A percentile compares a stretch with the other conserved stretches of the same genome.
phyloP scores from a whole-genome alignment of 345 rosid species.

The Eucalyptus marginata region DNA sequence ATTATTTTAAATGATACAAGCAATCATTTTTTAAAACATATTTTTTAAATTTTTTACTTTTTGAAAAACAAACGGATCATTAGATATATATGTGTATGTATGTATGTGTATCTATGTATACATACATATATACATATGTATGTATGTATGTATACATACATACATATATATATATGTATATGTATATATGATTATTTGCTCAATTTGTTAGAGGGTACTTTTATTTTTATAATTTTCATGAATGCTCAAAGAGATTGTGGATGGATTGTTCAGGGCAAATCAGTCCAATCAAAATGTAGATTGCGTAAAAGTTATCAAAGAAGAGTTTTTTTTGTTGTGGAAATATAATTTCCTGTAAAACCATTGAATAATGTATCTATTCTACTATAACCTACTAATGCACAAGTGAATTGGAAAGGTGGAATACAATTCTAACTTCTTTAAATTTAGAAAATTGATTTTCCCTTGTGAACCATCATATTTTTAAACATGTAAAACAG shows the following conservation, averaged over 20 bases:
- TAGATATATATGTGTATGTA: too few relatives aligned
- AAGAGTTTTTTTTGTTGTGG: background rate
- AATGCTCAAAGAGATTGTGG: background rate
- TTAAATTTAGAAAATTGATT: background rate
- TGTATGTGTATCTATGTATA: too few relatives aligned
- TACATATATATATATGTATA: too few relatives aligned
- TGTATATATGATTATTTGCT: too few relatives aligned
- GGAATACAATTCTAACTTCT: background rate
- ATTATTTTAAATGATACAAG: too few relatives aligned
- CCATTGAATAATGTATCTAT: background rate
- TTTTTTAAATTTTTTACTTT: too few relatives aligned
- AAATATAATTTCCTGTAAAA: background rate
- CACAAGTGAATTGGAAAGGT: background rate
- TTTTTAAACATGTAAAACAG: background rate
- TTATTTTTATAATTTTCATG: too few relatives aligned
- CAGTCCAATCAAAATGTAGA: background rate
- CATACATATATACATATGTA: too few relatives aligned
- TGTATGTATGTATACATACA: too few relatives aligned
- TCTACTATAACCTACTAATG: background rate
- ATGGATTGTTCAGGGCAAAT: background rate
- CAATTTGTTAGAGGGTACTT: background rate
- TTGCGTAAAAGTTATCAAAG: rapidly evolving
- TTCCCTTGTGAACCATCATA: background rate
- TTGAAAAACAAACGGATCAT: background rate
- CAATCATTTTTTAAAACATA: too few relatives aligned